Evolutionary conservation across 768 basidiomycete genomes (phyloP).

Genomic region (Tylopilus rubrobrunneus): DNA sequence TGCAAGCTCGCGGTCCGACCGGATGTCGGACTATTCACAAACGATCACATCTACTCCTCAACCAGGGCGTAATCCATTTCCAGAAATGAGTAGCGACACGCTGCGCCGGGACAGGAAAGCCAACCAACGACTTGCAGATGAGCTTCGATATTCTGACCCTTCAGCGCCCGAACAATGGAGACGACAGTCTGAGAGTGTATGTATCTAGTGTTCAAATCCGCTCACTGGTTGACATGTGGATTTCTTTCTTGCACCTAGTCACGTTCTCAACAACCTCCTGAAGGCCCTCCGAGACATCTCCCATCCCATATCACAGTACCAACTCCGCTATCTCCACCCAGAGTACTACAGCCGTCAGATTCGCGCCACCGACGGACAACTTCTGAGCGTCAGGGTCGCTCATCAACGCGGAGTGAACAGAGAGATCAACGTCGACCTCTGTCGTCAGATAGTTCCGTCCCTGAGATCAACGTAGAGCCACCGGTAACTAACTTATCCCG

Average conservation of each 20-base stretch:
- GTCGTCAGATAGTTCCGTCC: constrained; percentile 34
- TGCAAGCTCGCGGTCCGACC: constrained; percentile 26
- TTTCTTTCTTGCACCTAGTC: constrained; percentile 11
- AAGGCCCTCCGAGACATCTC: constrained; percentile 12
- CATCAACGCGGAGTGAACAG: constrained; percentile 13
- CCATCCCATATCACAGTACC: constrained; percentile 23
- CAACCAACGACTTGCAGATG: constrained; percentile 33
- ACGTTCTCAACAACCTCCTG: constrained; percentile 11
- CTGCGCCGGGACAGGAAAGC: constrained; percentile 13
- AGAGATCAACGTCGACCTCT: constrained; percentile 21
- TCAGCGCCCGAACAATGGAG: constrained; percentile 31
- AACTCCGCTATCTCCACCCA: constrained; percentile 26
- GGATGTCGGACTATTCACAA: constrained; percentile 22
- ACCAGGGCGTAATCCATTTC: constrained; percentile 8
- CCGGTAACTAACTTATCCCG: constrained; percentile 22
- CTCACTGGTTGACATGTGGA: neutral
- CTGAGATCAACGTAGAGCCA: constrained; percentile 31
- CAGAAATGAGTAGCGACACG: constrained; percentile 18
- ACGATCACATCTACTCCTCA: constrained; percentile 19
- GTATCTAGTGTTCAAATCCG: neutral
- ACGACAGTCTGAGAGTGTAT: constrained; percentile 18
- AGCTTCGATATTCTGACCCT: constrained; percentile 34
- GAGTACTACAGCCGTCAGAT: constrained; percentile 9
- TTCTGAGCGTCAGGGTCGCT: constrained; percentile 26
- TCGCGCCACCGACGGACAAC: constrained; percentile 16